Percentiles rank a stretch among this genome's conserved stretches.
These are phyloP conservation scores for Cucurbita argyrosperma DNA, from an alignment of 306 rosid genomes.

Conservation along the genomic window DNA sequence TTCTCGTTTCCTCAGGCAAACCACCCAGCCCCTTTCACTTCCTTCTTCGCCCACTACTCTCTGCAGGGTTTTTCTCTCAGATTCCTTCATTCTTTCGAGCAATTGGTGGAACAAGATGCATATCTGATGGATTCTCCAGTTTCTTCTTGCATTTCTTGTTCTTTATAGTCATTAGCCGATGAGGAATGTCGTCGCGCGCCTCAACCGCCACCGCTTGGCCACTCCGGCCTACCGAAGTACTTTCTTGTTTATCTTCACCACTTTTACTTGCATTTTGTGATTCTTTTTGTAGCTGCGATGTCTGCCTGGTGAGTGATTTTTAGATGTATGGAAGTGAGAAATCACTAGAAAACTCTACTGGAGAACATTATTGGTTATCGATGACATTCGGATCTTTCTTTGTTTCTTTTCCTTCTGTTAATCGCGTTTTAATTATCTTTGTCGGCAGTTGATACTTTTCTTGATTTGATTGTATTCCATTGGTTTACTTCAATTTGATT, in stretches of 20 bases:
- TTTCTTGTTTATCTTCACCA: background rate
- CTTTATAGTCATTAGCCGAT: slow-evolving; percentile 20
- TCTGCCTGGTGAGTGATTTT: background rate
- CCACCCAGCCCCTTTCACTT: background rate
- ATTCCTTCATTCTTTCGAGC: slow-evolving; percentile 26
- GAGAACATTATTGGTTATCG: background rate
- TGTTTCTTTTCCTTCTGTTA: background rate
- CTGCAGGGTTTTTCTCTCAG: background rate
- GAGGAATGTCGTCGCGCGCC: slow-evolving; percentile 59
- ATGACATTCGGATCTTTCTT: background rate
- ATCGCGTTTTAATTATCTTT: background rate
- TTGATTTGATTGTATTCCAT: background rate
- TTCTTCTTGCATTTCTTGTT: background rate
- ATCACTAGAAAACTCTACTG: background rate
- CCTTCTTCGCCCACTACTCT: background rate
- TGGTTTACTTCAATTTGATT: background rate
- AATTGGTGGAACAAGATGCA: slow-evolving; percentile 9
- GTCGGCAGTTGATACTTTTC: background rate
- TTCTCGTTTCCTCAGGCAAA: background rate
- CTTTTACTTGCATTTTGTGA: background rate
- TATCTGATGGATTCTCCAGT: slow-evolving; percentile 8
- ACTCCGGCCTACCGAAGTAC: slow-evolving; percentile 28
- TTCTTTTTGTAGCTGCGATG: background rate
- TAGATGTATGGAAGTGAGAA: background rate
- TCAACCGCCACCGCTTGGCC: slow-evolving; percentile 36